phyloP scores from a whole-genome alignment of 73 alveolate species.

The Diophrys appendiculata region DNA sequence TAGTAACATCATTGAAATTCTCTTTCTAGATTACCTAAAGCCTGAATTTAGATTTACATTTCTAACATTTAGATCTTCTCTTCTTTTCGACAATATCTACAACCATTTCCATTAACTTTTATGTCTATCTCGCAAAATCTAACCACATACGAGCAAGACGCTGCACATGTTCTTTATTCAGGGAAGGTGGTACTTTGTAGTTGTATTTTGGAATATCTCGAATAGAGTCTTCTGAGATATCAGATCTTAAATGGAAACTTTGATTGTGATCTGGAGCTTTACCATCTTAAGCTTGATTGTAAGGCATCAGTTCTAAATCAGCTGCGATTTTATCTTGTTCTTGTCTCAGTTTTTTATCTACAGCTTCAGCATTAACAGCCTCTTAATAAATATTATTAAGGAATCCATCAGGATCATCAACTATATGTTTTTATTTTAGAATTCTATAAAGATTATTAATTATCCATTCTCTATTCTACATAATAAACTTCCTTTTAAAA shows the following conservation, averaged over 20 bases:
- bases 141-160: conserved; percentile 69
- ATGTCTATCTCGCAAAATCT: conserved; percentile 66
- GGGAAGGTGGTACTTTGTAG: conserved; percentile 44
- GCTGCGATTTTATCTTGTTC: conserved; percentile 69
- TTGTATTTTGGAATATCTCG: conserved; percentile 66
- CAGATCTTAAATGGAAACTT: conserved; percentile 35
- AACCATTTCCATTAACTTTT: conserved; percentile 68
- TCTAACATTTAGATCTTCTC: conserved; percentile 59
- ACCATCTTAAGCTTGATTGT: conserved; percentile 59
- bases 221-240: conserved; percentile 73
- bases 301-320: conserved; percentile 78
- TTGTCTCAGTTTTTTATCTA: conserved; percentile 68
- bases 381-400: conserved; percentile 70
- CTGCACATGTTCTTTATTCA: conserved; percentile 43
- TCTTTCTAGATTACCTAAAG: conserved; percentile 68
- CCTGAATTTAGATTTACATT: conserved; percentile 66
- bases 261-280: conserved; percentile 27
- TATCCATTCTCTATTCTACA: conserved; percentile 72
- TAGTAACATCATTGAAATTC: conserved; percentile 57
- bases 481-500: conserved; percentile 77
- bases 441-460: conserved; percentile 67
- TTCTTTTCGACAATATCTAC: conserved; percentile 59
- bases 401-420: conserved; percentile 65
- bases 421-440: conserved; percentile 55
- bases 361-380: conserved; percentile 78